Base-by-base conservation (phyloP, 2,329 filamentous ascomycete genomes). In the Lachnellula occidentalis region DNA sequence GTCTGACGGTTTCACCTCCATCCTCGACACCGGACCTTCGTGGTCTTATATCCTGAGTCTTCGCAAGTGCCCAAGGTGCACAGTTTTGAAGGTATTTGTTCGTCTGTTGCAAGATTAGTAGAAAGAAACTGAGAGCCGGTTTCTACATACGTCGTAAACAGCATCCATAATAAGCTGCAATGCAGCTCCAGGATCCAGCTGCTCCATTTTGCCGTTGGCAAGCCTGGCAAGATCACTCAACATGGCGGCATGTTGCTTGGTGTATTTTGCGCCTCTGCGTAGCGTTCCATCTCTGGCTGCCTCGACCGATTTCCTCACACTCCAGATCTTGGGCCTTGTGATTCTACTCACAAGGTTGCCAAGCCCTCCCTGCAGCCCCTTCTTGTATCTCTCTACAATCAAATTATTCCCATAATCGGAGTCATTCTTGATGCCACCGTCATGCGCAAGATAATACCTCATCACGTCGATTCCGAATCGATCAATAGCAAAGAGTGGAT, bases 401-500 rank as follows among this genome's bases (percentile, higher is more conserved):
- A 81, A 78, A 14, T 78, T 73, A 68, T 97, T 99, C 58, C 86
- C 86, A 67, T 97, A 99, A 69, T 91, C 85, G 31, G 90, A 81
- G 68, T 99, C 94, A 54, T 88, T 77, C 14, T 74, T 74, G 34
- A 96, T 82, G 21, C 85, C 88, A 42, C 90, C 92, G 58, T 92
- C 86, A 58, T 87, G 82, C 59, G 90, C 82, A 60, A 99, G 81
- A 70, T 92, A 99, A 72, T 88, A 97, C 9, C 94, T 86, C 78
- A 99, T 84, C 1, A 85, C 80, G 69, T 99, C 95, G 4, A 91
- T 77, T 2, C 90, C 91, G 72, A 91, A 99, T 6, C 92, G 82
- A 59, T 96, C 86, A 47, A 97, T 80, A 12, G 94, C 94, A 62
- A 90, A 90, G 67, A 95, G 91, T 0, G 94, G 94, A 66, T 96